These are phyloP conservation scores for Deuterostichococcus epilithicus DNA, from an alignment of 139 green algal species.

Conservation along the genomic window DNA sequence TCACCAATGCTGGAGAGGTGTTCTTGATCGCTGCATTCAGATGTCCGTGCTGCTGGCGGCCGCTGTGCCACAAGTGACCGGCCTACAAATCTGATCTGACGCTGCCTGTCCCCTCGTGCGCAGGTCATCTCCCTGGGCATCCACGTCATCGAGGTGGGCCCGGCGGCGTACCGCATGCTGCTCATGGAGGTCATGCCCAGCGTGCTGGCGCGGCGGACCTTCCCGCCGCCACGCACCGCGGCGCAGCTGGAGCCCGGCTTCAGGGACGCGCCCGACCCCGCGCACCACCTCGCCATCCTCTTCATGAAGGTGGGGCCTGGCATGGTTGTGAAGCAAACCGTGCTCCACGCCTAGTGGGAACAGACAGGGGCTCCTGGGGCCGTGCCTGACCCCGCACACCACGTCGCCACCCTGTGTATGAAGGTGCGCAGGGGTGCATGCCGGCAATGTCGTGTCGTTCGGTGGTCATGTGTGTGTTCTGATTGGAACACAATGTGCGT, in stretches of 20 bases:
- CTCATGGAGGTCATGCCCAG: constrained; percentile 70
- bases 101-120: too few species aligned
- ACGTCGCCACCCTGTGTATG: too few species aligned
- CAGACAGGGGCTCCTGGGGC: too few species aligned
- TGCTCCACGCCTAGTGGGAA: not conserved
- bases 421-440: too few species aligned
- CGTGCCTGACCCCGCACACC: too few species aligned
- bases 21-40: too few species aligned
- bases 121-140: constrained; percentile 65
- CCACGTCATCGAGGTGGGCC: constrained; percentile 47
- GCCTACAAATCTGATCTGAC: too few species aligned
- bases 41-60: not conserved
- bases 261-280: constrained; percentile 54
- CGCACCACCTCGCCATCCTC: constrained; percentile 62
- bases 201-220: constrained; percentile 56
- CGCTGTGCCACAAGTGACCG: too few species aligned
- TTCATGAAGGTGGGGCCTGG: constrained; percentile 63
- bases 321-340: not conserved
- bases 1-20: too few species aligned
- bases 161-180: constrained; percentile 37
- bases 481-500: too few species aligned
- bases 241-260: constrained; percentile 69
- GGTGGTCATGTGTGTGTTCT: too few species aligned
- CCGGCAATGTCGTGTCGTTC: too few species aligned
- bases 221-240: constrained; percentile 49